Evolutionary conservation across 805 yeast species (phyloP).

Genomic region (Aciculoconidium aculeatum): DNA sequence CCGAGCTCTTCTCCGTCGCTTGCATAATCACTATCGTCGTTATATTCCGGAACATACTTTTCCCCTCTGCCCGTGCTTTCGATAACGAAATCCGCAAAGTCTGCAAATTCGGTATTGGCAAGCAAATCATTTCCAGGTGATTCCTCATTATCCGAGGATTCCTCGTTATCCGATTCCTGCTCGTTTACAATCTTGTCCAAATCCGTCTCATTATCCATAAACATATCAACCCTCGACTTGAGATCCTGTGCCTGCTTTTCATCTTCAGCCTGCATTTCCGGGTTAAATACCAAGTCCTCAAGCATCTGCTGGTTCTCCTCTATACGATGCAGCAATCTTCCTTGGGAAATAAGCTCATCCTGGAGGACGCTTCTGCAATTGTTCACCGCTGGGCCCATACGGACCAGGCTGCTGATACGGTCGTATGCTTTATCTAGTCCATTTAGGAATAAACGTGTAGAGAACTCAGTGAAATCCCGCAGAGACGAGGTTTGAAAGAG

Average conservation of each 20-base stretch:
- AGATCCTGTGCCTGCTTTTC: constrained; percentile 2
- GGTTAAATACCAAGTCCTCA: too few species aligned
- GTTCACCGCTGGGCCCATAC: background rate
- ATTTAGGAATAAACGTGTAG: constrained; percentile 1
- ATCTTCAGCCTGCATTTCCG: constrained; percentile 1
- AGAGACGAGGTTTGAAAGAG: too few species aligned
- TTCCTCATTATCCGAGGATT: constrained; percentile 2
- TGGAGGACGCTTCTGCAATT: constrained; percentile 5
- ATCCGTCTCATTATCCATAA: constrained; percentile 4
- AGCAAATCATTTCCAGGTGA: constrained; percentile 1
- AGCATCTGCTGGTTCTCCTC: too few species aligned
- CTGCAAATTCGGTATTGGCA: constrained; percentile 5
- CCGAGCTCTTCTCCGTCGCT: constrained; percentile 5
- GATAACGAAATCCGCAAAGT: constrained; percentile 8
- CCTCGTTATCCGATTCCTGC: constrained; percentile 3
- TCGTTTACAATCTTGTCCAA: constrained; percentile 1
- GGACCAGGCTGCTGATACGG: background rate
- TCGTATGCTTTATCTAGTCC: background rate
- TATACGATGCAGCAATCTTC: too few species aligned
- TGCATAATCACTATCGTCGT: constrained; percentile 12
- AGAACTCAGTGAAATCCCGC: constrained; percentile 1
- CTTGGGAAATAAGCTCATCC: constrained; percentile 1
- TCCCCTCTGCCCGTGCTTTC: constrained; percentile 2
- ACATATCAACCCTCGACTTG: constrained; percentile 1
- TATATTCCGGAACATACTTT: constrained; percentile 5